A percentile compares a stretch with the other conserved stretches of the same genome.
These are phyloP conservation scores for Leccinum imitatum DNA, from an alignment of 768 basidiomycete species.

Conservation along the genomic window DNA sequence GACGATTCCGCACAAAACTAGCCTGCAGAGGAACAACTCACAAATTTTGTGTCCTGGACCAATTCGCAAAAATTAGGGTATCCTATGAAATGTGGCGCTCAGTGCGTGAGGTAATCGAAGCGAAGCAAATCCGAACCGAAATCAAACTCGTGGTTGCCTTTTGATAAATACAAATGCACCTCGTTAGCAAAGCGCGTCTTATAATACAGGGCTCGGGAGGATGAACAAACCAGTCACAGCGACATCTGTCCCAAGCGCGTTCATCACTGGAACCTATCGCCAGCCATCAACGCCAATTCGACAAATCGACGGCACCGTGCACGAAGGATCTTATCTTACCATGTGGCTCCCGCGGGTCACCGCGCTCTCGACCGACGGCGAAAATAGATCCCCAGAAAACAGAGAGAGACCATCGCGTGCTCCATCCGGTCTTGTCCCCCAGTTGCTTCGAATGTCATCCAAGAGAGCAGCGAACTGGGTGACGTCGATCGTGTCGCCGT, in stretches of 20 bases:
- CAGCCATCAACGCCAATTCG: background rate
- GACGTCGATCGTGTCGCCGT: constrained; percentile 73
- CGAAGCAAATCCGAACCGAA: constrained; percentile 50
- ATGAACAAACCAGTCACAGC: constrained; percentile 67
- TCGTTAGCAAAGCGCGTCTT: constrained; percentile 6
- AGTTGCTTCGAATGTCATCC: constrained; percentile 57
- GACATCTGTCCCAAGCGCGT: constrained; percentile 74
- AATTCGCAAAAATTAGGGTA: constrained; percentile 67
- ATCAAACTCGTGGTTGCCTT: constrained; percentile 94
- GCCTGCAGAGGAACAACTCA: constrained; percentile 34
- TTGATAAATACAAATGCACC: background rate
- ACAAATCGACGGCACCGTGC: background rate
- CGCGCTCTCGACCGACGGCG: constrained; percentile 82
- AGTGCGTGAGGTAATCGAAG: background rate
- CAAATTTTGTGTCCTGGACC: constrained; percentile 72
- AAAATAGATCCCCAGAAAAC: constrained; percentile 90
- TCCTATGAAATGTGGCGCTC: constrained; percentile 35
- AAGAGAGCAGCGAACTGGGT: constrained; percentile 81
- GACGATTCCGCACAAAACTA: background rate
- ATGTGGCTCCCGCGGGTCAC: constrained; percentile 91
- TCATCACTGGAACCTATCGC: constrained; percentile 81
- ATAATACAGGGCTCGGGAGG: background rate
- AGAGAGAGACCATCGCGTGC: constrained; percentile 71
- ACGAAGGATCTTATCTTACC: constrained; percentile 42
- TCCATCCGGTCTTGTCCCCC: constrained; percentile 49